Evolutionary conservation across 2,329 filamentous ascomycete species (phyloP).

Genomic region (Fusarium verrucosum): DNA sequence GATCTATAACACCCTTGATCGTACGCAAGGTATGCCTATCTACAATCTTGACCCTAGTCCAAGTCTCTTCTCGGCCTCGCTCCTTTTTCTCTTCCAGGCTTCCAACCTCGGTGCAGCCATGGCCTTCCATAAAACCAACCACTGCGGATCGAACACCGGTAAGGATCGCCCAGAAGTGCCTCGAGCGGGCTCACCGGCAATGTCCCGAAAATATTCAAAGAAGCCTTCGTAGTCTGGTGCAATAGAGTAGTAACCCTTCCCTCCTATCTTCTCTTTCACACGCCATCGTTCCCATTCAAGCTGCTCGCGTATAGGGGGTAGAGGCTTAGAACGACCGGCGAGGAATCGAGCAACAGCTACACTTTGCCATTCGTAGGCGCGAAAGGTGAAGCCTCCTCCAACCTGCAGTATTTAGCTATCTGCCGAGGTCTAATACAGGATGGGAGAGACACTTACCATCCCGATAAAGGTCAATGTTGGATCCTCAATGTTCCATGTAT

Average conservation of each 20-base stretch:
- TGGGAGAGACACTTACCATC: not conserved
- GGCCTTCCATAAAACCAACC: slow-evolving; percentile 27
- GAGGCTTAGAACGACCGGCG: slow-evolving; percentile 7
- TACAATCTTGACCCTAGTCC: not conserved
- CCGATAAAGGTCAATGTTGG: slow-evolving; percentile 25
- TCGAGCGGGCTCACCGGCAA: slow-evolving; percentile 26
- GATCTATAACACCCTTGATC: not conserved
- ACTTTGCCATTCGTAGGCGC: slow-evolving; percentile 37
- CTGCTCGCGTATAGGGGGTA: slow-evolving; percentile 15
- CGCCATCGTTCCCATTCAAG: slow-evolving; percentile 33
- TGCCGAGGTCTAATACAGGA: accelerated
- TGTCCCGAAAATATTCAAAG: slow-evolving; percentile 21
- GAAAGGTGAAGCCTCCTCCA: slow-evolving; percentile 36
- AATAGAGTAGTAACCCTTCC: slow-evolving; percentile 36
- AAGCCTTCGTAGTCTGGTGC: slow-evolving; percentile 27
- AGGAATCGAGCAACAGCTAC: slow-evolving; percentile 30
- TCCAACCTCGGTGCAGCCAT: slow-evolving; percentile 25
- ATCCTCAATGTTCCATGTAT: slow-evolving; percentile 32
- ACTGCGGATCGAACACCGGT: slow-evolving; percentile 23
- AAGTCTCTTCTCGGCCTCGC: slow-evolving; percentile 20
- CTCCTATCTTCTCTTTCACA: slow-evolving; percentile 29
- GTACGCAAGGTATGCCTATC: not conserved
- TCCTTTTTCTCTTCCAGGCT: slow-evolving; percentile 28
- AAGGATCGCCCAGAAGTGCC: slow-evolving; percentile 20
- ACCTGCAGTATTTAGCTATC: not conserved